phyloP scores from a whole-genome alignment of 805 yeast genomes.

The Candida pini region DNA sequence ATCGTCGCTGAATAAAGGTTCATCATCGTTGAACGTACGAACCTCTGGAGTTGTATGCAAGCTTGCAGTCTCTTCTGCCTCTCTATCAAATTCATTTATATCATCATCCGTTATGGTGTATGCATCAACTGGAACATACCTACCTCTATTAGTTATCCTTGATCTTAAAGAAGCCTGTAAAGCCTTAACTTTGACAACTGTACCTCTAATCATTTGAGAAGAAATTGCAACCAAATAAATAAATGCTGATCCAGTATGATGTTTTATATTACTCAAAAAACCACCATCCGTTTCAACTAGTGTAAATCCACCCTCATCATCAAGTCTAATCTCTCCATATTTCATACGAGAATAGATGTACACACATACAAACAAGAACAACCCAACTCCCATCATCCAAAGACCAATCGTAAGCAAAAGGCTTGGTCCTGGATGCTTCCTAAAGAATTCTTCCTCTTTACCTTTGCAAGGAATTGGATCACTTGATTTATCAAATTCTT shows the following conservation, averaged over 20 bases:
- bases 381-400: constrained; percentile 49
- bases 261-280: constrained; percentile 15
- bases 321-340: constrained; percentile 77
- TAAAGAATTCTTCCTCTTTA: constrained; percentile 58
- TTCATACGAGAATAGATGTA: constrained; percentile 29
- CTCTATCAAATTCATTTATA: constrained; percentile 10
- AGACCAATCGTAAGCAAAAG: constrained; percentile 37
- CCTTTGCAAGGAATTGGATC: constrained; percentile 79
- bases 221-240: constrained; percentile 30
- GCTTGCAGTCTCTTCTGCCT: constrained; percentile 2
- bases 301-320: constrained; percentile 46
- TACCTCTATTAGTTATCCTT: constrained; percentile 7
- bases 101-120: constrained; percentile 20
- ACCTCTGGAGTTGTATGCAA: constrained; percentile 6
- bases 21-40: constrained; percentile 18
- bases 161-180: constrained; percentile 4
- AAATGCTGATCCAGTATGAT: constrained; percentile 20
- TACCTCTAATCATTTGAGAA: constrained; percentile 11
- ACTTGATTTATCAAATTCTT: constrained; percentile 49
- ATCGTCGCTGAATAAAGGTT: constrained; percentile 14
- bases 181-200: constrained; percentile 5
- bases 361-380: constrained; percentile 38
- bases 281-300: constrained; percentile 28
- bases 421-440: constrained; percentile 46
- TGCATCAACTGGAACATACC: constrained; percentile 10